These are phyloP conservation scores for Aquilaria yunnanensis DNA, from an alignment of 345 rosid species.

Conservation along the genomic window DNA sequence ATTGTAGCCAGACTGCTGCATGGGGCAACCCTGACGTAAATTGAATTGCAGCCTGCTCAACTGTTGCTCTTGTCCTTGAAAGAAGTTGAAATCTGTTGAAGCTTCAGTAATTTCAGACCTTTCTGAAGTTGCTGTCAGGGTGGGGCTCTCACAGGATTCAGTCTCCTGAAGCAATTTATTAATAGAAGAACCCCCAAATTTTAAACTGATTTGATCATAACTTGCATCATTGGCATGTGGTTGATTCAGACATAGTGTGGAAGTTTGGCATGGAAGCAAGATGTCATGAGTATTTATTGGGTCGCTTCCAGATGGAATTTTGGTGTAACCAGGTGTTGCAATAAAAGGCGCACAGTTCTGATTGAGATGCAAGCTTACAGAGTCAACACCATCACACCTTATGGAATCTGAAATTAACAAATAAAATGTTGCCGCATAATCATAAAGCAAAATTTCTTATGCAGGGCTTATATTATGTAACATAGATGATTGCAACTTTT, in stretches of 20 bases:
- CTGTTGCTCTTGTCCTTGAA: conserved; percentile 35
- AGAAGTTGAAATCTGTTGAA: conserved; percentile 30
- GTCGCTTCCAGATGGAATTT: conserved; percentile 17
- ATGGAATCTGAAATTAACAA: conserved; percentile 23
- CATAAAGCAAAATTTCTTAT: neutral
- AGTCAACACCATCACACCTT: conserved; percentile 18
- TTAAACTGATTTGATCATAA: conserved; percentile 26
- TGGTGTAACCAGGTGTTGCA: conserved; percentile 21
- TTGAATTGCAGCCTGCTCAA: conserved; percentile 24
- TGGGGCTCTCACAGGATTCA: conserved; percentile 33
- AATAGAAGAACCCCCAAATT: conserved; percentile 14
- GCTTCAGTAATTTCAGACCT: conserved; percentile 35
- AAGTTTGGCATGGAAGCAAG: conserved; percentile 23
- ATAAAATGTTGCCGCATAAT: neutral
- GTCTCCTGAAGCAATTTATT: conserved; percentile 24
- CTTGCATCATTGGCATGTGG: conserved; percentile 13
- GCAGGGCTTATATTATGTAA: neutral
- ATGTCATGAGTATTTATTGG: conserved; percentile 21
- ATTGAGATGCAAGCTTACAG: conserved; percentile 14
- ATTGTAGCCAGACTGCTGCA: conserved; percentile 53
- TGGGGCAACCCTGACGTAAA: conserved; percentile 22
- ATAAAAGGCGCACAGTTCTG: conserved; percentile 17
- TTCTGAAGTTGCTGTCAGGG: conserved; percentile 37
- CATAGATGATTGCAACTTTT: neutral
- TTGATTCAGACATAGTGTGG: conserved; percentile 24